These are phyloP conservation scores for Amaranthus hypochondriacus DNA, from an alignment of 148 eudicot species.

Conservation along the genomic window DNA sequence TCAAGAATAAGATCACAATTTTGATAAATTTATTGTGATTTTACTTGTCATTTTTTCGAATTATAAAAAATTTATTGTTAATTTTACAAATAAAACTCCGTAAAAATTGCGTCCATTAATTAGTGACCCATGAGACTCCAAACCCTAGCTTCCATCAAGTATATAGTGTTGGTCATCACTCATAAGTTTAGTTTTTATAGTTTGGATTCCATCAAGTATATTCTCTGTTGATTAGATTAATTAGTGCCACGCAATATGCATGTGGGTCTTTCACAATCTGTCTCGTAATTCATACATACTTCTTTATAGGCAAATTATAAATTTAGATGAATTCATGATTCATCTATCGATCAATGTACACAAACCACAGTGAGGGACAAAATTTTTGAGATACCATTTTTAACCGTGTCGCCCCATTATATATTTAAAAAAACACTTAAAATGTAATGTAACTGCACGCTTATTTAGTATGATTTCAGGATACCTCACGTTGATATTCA, in stretches of 20 bases:
- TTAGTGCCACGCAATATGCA: neutral
- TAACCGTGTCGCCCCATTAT: neutral
- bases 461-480: neutral
- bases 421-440: neutral
- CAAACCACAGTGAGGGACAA: too few relatives aligned
- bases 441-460: neutral
- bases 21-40: too few relatives aligned
- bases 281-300: neutral
- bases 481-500: neutral
- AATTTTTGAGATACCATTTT: too few relatives aligned
- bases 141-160: neutral
- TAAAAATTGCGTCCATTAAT: neutral
- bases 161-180: neutral
- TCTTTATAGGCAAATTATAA: neutral
- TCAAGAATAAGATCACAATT: too few relatives aligned
- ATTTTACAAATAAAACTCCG: neutral
- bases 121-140: neutral
- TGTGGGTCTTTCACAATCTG: conserved; percentile 15
- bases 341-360: too few relatives aligned
- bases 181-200: conserved; percentile 22
- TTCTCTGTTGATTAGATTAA: conserved; percentile 8
- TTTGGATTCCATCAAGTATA: conserved; percentile 10
- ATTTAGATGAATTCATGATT: too few relatives aligned
- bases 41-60: too few relatives aligned
- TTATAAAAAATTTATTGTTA: too few relatives aligned